Percentiles rank a stretch among this genome's conserved stretches.
Evolutionary conservation across 2,329 filamentous ascomycete genomes (phyloP).

Genomic region (Blastomyces percursus): DNA sequence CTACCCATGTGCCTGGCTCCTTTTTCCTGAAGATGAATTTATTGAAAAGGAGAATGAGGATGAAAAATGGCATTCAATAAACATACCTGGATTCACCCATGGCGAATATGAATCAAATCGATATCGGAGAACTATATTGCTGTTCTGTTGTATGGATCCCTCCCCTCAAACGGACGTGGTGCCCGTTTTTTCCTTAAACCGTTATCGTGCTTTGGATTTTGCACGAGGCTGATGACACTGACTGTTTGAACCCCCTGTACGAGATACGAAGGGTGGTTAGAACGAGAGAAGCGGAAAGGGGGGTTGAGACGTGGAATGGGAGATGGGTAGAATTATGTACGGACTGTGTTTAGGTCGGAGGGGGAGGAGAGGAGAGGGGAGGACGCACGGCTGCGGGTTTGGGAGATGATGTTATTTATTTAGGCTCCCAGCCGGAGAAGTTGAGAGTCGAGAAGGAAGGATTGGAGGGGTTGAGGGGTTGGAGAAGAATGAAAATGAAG

Average conservation of each 20-base stretch:
- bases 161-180: background rate
- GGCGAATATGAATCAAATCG: slow-evolving; percentile 26
- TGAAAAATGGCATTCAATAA: background rate
- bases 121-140: background rate
- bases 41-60: too few relatives aligned
- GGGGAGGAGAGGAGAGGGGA: background rate
- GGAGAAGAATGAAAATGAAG: background rate
- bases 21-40: background rate
- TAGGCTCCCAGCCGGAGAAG: background rate
- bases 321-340: background rate
- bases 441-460: background rate
- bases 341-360: background rate
- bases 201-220: background rate
- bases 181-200: background rate
- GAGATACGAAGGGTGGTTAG: background rate
- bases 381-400: background rate
- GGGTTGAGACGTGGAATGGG: background rate
- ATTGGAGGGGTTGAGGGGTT: too few relatives aligned
- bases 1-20: background rate
- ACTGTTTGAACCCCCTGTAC: background rate
- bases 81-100: slow-evolving; percentile 56
- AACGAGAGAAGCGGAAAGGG: background rate
- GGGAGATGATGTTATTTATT: background rate
- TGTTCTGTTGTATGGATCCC: background rate
- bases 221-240: background rate